Evolutionary conservation across 192 early-diverging fungal species (phyloP).

Genomic region (Coemansia sp.): DNA sequence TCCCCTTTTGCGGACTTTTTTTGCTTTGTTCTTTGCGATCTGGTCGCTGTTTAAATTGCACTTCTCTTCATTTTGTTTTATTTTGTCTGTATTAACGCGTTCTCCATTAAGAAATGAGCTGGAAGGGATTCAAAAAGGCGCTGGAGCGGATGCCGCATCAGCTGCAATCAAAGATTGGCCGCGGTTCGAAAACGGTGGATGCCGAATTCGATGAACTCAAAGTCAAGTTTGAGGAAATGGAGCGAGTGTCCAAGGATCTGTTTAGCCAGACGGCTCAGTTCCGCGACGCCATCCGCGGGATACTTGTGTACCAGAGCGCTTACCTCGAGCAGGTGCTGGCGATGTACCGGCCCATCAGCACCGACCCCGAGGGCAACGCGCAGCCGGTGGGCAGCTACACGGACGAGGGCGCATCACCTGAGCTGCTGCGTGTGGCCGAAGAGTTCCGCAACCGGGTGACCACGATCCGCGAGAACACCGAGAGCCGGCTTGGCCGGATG

Average conservation of each 20-base stretch:
- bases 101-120: conserved; percentile 52
- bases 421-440: conserved; percentile 45
- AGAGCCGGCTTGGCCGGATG: conserved; percentile 67
- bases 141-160: conserved; percentile 77
- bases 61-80: conserved; percentile 3
- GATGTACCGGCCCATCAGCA: conserved; percentile 56
- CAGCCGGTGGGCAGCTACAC: conserved; percentile 46
- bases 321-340: conserved; percentile 59
- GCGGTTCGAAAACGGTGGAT: conserved; percentile 56
- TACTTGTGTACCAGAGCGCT: conserved; percentile 62
- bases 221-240: conserved; percentile 60
- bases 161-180: conserved; percentile 65
- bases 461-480: conserved; percentile 55
- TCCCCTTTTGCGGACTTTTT: not conserved
- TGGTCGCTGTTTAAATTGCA: not conserved
- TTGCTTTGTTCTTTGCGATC: not conserved
- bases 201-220: conserved; percentile 66
- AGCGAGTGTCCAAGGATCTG: conserved; percentile 58
- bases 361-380: conserved; percentile 36
- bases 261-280: conserved; percentile 66
- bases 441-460: conserved; percentile 42
- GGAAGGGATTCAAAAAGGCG: conserved; percentile 77
- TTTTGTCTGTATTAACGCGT: not conserved
- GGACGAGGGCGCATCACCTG: conserved; percentile 57
- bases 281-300: conserved; percentile 56